Percentiles rank a stretch among this genome's conserved stretches.
These are phyloP conservation scores for Curvularia sp. DNA, from an alignment of 2,329 filamentous ascomycete genomes.

Conservation along the genomic window DNA sequence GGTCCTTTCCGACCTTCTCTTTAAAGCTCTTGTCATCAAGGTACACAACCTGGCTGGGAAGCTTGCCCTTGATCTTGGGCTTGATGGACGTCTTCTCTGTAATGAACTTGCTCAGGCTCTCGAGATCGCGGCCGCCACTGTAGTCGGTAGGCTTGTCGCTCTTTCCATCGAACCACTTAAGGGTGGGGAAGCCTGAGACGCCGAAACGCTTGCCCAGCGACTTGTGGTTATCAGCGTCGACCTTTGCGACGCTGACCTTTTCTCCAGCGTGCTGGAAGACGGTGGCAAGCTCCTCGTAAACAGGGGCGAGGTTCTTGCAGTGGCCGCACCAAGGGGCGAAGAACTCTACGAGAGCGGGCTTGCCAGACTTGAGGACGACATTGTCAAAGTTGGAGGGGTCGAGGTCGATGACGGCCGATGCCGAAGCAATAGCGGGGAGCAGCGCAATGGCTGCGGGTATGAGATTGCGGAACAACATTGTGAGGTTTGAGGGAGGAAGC, in stretches of 20 bases:
- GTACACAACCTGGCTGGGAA: constrained; percentile 78
- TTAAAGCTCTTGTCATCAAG: constrained; percentile 83
- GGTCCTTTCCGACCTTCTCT: constrained; percentile 78
- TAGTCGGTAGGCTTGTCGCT: constrained; percentile 86
- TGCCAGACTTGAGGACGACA: constrained; percentile 87
- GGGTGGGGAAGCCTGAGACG: constrained; percentile 91
- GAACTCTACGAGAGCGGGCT: constrained; percentile 96
- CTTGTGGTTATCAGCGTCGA: constrained; percentile 91
- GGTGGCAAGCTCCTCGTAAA: constrained; percentile 88
- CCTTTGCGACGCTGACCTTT: constrained; percentile 88
- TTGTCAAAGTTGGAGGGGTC: constrained; percentile 90
- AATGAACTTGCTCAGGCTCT: constrained; percentile 82
- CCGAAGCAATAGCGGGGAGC: constrained; percentile 57
- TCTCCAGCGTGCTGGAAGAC: constrained; percentile 76
- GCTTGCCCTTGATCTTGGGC: constrained; percentile 75
- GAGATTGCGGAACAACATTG: constrained; percentile 45
- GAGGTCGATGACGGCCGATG: constrained; percentile 88
- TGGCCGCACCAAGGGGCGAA: constrained; percentile 99
- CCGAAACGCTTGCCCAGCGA: constrained; percentile 84
- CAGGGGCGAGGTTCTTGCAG: constrained; percentile 95
- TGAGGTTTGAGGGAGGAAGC: constrained; percentile 25
- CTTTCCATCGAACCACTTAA: constrained; percentile 98
- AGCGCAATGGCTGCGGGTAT: constrained; percentile 45
- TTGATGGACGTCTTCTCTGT: constrained; percentile 85
- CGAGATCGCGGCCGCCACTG: constrained; percentile 83